phyloP scores from a whole-genome alignment of 495 filamentous ascomycete genomes.

The Cenococcum geophilum region DNA sequence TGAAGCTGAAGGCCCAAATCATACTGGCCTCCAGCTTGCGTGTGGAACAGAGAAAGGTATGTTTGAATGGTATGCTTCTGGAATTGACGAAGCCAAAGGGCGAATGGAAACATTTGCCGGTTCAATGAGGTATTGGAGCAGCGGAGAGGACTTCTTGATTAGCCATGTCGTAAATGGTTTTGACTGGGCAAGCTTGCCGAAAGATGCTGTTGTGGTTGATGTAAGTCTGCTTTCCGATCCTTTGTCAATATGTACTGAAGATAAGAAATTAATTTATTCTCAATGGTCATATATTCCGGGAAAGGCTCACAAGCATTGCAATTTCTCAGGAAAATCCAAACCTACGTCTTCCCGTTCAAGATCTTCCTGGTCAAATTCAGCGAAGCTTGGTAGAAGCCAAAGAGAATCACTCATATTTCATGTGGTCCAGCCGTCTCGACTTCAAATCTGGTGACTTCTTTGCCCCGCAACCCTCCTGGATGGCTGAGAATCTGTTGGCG shows the following conservation, averaged over 20 bases:
- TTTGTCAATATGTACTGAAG: too few relatives aligned
- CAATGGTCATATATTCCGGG: too few relatives aligned
- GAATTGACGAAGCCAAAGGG: neutral
- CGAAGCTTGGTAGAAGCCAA: neutral
- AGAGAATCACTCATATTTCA: neutral
- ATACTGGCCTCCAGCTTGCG: neutral
- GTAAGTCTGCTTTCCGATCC: neutral
- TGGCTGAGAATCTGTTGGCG: neutral
- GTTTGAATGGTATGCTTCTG: slow-evolving; percentile 3
- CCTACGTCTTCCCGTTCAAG: neutral
- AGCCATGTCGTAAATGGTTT: neutral
- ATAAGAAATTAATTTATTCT: too few relatives aligned
- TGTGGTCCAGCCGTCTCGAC: neutral
- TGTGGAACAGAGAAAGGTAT: slow-evolving; percentile 2
- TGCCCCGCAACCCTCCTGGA: neutral
- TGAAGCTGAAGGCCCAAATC: neutral
- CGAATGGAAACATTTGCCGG: slow-evolving; percentile 1
- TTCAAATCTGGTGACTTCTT: slow-evolving; percentile 4
- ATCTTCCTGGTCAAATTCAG: neutral
- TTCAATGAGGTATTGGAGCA: slow-evolving; percentile 1
- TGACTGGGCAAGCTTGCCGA: neutral
- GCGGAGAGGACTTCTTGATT: neutral
- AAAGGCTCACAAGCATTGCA: neutral
- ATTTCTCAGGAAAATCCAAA: neutral
- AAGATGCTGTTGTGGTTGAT: slow-evolving; percentile 1